Percentiles rank a stretch among this genome's conserved stretches.
These are phyloP conservation scores for Schizochytrium sp. DNA, from an alignment of 108 stramenopile species.

Conservation along the genomic window DNA sequence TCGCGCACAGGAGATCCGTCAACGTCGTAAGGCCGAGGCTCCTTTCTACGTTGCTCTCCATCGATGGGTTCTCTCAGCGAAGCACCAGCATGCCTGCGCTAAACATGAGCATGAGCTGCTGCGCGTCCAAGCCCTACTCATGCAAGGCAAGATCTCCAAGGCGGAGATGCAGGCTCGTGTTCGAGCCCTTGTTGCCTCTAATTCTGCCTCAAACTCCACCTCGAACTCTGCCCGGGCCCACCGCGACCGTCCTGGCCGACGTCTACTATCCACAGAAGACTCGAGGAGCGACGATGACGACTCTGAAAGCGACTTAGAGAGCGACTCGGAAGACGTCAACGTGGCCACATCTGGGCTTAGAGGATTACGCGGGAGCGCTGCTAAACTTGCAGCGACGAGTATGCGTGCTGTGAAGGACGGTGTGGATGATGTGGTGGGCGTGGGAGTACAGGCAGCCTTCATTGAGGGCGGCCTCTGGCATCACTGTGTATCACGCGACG, in stretches of 20 bases:
- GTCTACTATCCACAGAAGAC: not conserved
- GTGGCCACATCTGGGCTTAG: not conserved
- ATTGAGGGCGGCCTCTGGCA: not conserved
- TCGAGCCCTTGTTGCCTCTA: not conserved
- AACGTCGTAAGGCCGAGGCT: constrained; percentile 49
- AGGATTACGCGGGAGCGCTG: too few species aligned
- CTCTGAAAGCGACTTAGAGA: not conserved
- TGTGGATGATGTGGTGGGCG: too few species aligned
- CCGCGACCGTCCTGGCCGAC: not conserved
- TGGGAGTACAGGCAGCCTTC: too few species aligned
- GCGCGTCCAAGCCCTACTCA: constrained; percentile 35
- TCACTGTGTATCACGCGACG: not conserved
- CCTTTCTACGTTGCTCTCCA: constrained; percentile 48
- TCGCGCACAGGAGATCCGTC: constrained; percentile 25
- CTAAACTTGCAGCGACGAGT: too few species aligned
- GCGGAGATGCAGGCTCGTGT: constrained; percentile 31
- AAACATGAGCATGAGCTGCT: constrained; percentile 48
- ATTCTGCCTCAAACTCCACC: not conserved
- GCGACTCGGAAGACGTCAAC: not conserved
- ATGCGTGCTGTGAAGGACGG: too few species aligned
- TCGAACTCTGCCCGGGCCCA: not conserved
- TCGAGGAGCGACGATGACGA: not conserved
- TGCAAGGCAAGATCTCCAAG: constrained; percentile 31
- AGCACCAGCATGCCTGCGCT: not conserved
- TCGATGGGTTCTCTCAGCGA: constrained; percentile 38